A percentile compares a stretch with the other conserved stretches of the same genome.
phyloP scores from a whole-genome alignment of 208 protist species.

The Lotmaria passim region DNA sequence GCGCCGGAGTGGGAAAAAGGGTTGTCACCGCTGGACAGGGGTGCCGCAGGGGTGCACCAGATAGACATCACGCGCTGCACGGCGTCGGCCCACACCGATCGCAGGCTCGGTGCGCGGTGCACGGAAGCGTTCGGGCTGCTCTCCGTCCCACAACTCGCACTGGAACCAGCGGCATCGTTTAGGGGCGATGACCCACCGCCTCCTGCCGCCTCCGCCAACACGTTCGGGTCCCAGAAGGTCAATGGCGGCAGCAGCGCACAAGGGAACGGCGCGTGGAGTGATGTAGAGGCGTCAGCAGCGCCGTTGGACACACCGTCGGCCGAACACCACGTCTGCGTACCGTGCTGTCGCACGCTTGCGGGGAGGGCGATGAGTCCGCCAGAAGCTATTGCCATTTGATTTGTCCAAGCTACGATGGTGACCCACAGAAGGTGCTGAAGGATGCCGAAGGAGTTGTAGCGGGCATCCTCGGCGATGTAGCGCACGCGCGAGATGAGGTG shows the following conservation, averaged over 20 bases:
- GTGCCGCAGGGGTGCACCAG: slow-evolving; percentile 17
- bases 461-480: slow-evolving; percentile 34
- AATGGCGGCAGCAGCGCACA: slow-evolving; percentile 24
- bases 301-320: too few relatives aligned
- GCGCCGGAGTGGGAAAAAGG: background rate
- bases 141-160: too few relatives aligned
- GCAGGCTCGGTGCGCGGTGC: slow-evolving; percentile 21
- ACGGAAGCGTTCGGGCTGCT: background rate
- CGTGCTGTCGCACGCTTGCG: background rate
- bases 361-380: slow-evolving; percentile 34
- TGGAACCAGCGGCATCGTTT: background rate
- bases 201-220: slow-evolving; percentile 1
- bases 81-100: slow-evolving; percentile 25
- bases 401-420: slow-evolving; percentile 54
- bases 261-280: slow-evolving; percentile 6
- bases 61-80: slow-evolving; percentile 23
- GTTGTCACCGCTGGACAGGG: background rate
- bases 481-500: slow-evolving; percentile 24
- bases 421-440: slow-evolving; percentile 45
- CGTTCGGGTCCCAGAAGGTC: slow-evolving; percentile 27
- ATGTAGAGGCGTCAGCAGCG: background rate
- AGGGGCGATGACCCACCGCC: background rate
- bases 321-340: background rate
- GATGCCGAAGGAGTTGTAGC: slow-evolving; percentile 40
- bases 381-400: slow-evolving; percentile 52